Percentiles rank a stretch among this genome's conserved stretches.
Conservation (phyloP, 108 stramenopile genomes). For the Nitzschia sp. region DNA sequence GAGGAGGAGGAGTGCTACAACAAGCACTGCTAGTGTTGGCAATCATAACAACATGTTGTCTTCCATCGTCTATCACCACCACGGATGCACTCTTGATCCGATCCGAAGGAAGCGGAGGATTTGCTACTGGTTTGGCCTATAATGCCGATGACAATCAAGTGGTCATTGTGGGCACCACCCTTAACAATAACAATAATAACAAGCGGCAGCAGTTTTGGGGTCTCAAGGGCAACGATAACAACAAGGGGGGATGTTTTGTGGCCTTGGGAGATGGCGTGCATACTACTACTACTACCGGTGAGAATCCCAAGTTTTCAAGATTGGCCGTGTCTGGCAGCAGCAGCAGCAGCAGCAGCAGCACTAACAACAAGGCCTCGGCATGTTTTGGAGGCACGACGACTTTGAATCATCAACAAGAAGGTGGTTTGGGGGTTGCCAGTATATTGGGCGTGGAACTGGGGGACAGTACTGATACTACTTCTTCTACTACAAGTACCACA, state of each 20-base stretch:
- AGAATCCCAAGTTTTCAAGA: not conserved
- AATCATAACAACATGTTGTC: too few relatives aligned
- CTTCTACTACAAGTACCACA: not conserved
- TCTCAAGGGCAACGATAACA: not conserved
- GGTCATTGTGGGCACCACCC: constrained; percentile 11
- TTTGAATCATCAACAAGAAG: not conserved
- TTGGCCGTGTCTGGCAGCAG: not conserved
- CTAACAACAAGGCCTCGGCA: not conserved
- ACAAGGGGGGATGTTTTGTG: constrained; percentile 6
- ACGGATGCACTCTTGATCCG: not conserved
- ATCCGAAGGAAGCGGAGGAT: constrained; percentile 5
- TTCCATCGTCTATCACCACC: not conserved
- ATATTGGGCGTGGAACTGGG: not conserved
- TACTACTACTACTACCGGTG: not conserved
- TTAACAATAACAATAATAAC: not conserved
- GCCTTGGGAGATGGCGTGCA: not conserved
- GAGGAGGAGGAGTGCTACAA: too few relatives aligned
- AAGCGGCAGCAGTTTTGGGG: too few relatives aligned
- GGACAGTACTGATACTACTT: not conserved
- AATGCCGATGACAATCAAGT: not conserved
- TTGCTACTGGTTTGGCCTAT: constrained; percentile 13
- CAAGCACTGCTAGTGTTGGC: too few relatives aligned
- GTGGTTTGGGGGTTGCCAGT: not conserved
- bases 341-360: too few relatives aligned
- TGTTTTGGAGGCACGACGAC: constrained; percentile 4